Percentiles rank a stretch among this genome's conserved stretches.
These are phyloP conservation scores for Monascus purpureus DNA, from an alignment of 495 filamentous ascomycete genomes.

Conservation along the genomic window DNA sequence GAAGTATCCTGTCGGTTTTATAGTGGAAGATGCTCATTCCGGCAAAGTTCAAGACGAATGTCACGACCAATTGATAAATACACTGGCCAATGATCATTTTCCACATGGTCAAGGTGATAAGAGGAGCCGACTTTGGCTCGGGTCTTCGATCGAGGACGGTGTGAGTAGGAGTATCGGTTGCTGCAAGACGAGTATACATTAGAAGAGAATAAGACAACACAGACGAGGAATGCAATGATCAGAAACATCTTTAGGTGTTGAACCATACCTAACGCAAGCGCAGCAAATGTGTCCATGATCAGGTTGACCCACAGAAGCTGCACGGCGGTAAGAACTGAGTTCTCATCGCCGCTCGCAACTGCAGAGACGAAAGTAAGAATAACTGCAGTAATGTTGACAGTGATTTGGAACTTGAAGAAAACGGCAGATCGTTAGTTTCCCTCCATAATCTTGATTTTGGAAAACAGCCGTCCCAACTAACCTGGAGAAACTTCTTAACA, in stretches of 20 bases:
- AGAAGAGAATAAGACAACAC: not conserved
- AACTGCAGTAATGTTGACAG: slow-evolving; percentile 83
- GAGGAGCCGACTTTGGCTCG: slow-evolving; percentile 58
- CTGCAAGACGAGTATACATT: slow-evolving; percentile 10
- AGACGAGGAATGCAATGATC: slow-evolving; percentile 1
- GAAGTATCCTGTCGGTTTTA: slow-evolving; percentile 25
- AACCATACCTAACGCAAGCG: slow-evolving; percentile 51
- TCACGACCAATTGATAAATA: slow-evolving; percentile 71
- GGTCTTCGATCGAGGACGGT: slow-evolving; percentile 61
- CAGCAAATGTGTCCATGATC: slow-evolving; percentile 92
- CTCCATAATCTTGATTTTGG: too few species aligned
- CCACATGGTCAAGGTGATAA: slow-evolving; percentile 78
- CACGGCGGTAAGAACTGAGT: slow-evolving; percentile 69
- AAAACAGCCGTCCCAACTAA: too few species aligned
- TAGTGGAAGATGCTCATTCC: slow-evolving; percentile 51
- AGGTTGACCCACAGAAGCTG: slow-evolving; percentile 87
- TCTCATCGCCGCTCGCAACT: slow-evolving; percentile 46
- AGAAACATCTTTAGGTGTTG: not conserved
- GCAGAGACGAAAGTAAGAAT: slow-evolving; percentile 73
- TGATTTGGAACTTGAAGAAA: slow-evolving; percentile 67
- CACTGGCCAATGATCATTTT: slow-evolving; percentile 87
- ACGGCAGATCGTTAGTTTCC: too few species aligned
- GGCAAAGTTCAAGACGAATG: slow-evolving; percentile 62
- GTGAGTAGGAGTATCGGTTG: slow-evolving; percentile 65
- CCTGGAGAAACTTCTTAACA: slow-evolving; percentile 81